A percentile compares a stretch with the other conserved stretches of the same genome.
Conservation (phyloP, 164 flowering plant genomes). For the Macadamia integrifolia region DNA sequence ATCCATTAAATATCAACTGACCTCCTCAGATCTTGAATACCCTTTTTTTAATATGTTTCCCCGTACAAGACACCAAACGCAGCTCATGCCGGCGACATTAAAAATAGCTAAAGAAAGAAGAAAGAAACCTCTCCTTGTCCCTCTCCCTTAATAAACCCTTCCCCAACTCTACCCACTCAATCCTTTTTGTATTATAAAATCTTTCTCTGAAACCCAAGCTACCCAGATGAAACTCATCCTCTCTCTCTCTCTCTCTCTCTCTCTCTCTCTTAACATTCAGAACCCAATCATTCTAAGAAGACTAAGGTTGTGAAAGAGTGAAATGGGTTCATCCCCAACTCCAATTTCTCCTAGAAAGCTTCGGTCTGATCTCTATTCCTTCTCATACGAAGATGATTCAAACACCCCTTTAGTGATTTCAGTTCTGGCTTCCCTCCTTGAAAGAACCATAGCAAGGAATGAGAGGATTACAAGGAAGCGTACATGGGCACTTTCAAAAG, state of each 20-base stretch:
- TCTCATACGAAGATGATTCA: constrained; percentile 36
- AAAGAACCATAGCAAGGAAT: constrained; percentile 65
- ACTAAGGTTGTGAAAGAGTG: neutral
- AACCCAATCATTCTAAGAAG: neutral
- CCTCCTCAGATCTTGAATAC: too few species aligned
- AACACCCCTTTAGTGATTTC: constrained; percentile 67
- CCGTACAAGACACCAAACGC: neutral
- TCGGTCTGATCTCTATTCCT: constrained; percentile 62
- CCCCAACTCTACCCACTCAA: too few species aligned
- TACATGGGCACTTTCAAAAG: constrained; percentile 20
- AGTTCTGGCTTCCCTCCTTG: constrained; percentile 81
- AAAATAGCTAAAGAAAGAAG: too few species aligned
- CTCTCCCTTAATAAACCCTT: neutral
- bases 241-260: too few species aligned
- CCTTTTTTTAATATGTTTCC: neutral
- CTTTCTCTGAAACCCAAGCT: neutral
- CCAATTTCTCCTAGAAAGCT: constrained; percentile 74
- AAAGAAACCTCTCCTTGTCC: neutral
- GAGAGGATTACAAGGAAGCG: constrained; percentile 42
- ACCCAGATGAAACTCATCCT: too few species aligned
- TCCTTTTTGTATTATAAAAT: neutral
- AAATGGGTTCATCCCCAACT: constrained; percentile 27
- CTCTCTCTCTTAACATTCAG: too few species aligned
- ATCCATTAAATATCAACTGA: too few species aligned
- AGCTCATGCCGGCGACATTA: neutral